A percentile compares a stretch with the other conserved stretches of the same genome.
These are phyloP conservation scores for Mycena haematopus DNA, from an alignment of 768 basidiomycete species.

Conservation along the genomic window DNA sequence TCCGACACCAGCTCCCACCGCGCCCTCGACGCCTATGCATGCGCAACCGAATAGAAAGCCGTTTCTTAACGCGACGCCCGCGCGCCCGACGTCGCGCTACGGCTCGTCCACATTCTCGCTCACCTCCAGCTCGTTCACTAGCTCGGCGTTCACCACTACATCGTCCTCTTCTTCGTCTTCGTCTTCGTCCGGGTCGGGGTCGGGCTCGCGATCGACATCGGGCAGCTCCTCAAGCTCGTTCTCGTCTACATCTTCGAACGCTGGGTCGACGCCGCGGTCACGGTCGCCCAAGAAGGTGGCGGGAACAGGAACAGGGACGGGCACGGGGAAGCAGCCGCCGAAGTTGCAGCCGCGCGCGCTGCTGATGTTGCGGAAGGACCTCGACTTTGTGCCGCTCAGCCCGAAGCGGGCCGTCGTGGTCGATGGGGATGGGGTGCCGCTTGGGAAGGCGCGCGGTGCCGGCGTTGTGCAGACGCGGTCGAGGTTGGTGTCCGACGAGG, in stretches of 20 bases:
- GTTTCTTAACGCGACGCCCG: constrained; percentile 43
- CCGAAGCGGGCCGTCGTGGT: constrained; percentile 56
- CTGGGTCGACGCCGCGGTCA: constrained; percentile 42
- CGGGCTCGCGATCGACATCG: constrained; percentile 45
- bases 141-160: constrained; percentile 1
- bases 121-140: constrained; percentile 29
- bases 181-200: constrained; percentile 35
- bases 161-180: constrained; percentile 24
- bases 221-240: constrained; percentile 49
- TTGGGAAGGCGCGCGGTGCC: constrained; percentile 12
- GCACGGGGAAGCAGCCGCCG: no score
- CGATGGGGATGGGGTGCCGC: constrained; percentile 17
- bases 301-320: no score
- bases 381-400: constrained; percentile 77
- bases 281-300: constrained; percentile 48
- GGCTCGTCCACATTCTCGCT: constrained; percentile 38
- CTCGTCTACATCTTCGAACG: constrained; percentile 49
- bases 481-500: constrained; percentile 14
- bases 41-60: constrained; percentile 39
- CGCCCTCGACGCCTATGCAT: constrained; percentile 48
- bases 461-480: constrained; percentile 21
- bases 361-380: constrained; percentile 71
- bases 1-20: constrained; percentile 35
- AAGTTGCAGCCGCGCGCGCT: constrained; percentile 54
- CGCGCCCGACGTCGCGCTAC: constrained; percentile 46